Evolutionary conservation across 2,329 filamentous ascomycete species (phyloP).

Genomic region (Alternaria sp.): DNA sequence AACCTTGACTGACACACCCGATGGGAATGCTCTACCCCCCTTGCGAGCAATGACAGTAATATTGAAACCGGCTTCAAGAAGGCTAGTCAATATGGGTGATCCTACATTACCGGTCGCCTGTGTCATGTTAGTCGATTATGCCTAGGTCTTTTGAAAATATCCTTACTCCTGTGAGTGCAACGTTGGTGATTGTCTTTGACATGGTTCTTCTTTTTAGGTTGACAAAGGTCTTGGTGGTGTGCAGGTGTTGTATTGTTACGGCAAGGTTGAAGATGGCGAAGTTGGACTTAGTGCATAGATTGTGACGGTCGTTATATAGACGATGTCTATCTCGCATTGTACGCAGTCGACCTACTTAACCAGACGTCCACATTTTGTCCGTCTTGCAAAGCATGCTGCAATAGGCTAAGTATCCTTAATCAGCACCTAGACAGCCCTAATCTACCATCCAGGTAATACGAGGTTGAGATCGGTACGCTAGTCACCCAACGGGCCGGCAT

Average conservation of each 20-base stretch:
- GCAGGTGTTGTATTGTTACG: no score
- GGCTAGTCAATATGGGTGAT: not conserved
- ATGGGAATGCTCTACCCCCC: not conserved
- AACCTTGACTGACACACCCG: not conserved
- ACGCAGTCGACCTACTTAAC: slow-evolving; percentile 36
- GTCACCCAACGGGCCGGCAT: not conserved
- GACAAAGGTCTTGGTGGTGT: no score
- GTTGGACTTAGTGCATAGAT: not conserved
- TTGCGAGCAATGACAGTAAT: not conserved
- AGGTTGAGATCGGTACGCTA: not conserved
- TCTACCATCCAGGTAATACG: no score
- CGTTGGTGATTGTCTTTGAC: not conserved
- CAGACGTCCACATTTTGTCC: not conserved
- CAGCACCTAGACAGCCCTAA: not conserved
- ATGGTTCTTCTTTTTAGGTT: no score
- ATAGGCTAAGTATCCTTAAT: not conserved
- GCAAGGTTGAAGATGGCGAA: no score
- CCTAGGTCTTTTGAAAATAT: no score
- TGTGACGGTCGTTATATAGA: not conserved
- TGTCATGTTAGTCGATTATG: not conserved
- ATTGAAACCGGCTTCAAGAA: not conserved
- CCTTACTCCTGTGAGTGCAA: not conserved
- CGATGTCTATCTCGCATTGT: not conserved
- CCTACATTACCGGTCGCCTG: not conserved
- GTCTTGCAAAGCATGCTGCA: not conserved